These are phyloP conservation scores for Dictyostelium purpureum DNA, from an alignment of 78 protist genomes.

Conservation along the genomic window DNA sequence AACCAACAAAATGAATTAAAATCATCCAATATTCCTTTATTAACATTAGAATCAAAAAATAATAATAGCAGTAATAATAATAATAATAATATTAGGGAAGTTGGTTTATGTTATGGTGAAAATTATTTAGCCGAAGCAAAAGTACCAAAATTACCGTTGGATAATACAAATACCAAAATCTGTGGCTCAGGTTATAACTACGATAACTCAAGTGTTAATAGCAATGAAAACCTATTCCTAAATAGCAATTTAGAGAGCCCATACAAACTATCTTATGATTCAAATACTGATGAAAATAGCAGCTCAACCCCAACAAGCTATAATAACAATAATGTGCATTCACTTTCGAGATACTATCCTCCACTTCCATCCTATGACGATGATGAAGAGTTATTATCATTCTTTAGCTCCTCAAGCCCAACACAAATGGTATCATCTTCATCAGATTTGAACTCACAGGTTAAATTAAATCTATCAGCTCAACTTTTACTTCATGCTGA, in stretches of 20 bases:
- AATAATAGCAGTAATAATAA: not conserved
- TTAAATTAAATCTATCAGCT: conserved; percentile 32
- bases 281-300: not conserved
- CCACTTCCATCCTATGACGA: conserved; percentile 79
- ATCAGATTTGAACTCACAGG: not conserved
- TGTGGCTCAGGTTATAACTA: not conserved
- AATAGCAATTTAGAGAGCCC: conserved; percentile 64
- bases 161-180: not conserved
- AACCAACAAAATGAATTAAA: not conserved
- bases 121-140: no score
- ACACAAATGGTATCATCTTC: not conserved
- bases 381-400: conserved; percentile 70
- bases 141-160: no score
- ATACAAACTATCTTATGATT: conserved; percentile 19
- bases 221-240: not conserved
- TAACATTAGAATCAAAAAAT: not conserved
- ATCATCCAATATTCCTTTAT: not conserved
- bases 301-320: not conserved
- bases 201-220: not conserved
- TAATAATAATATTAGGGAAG: not conserved
- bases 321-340: not conserved
- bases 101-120: no score
- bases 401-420: conserved; percentile 17
- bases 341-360: conserved; percentile 67
- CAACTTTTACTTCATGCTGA: conserved; percentile 56